Evolutionary conservation across 2,329 filamentous ascomycete genomes (phyloP).

Genomic region (Hypoxylon sp.): DNA sequence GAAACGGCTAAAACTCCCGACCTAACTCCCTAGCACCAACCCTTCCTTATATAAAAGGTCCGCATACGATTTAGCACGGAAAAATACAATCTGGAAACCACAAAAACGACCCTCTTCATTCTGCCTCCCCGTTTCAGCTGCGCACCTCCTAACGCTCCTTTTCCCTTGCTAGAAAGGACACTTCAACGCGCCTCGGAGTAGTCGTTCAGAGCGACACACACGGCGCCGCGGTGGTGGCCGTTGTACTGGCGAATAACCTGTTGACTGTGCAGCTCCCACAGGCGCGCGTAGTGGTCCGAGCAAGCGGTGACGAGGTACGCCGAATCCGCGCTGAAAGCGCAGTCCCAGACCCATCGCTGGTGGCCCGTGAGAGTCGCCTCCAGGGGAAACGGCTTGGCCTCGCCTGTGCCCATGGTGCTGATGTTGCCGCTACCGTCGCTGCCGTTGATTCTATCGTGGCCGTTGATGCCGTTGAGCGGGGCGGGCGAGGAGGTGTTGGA

Average conservation of each 20-base stretch:
- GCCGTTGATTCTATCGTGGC: conserved; percentile 26
- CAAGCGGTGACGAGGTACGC: conserved; percentile 95
- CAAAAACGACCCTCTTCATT: not conserved
- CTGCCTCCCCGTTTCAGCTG: not conserved
- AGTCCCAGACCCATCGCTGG: conserved; percentile 98
- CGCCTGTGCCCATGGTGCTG: conserved; percentile 54
- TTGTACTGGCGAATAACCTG: conserved; percentile 96
- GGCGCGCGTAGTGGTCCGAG: conserved; percentile 90
- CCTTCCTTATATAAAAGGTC: conserved; percentile 13
- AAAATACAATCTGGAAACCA: not conserved
- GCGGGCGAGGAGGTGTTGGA: conserved; percentile 15
- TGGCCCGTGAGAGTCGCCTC: conserved; percentile 91
- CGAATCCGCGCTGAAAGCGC: conserved; percentile 92
- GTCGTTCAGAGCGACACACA: conserved; percentile 94
- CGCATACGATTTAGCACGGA: not conserved
- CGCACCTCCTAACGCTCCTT: too few relatives aligned
- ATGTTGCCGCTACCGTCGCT: conserved; percentile 13
- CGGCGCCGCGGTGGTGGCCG: conserved; percentile 90
- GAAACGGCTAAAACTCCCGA: conserved; percentile 4
- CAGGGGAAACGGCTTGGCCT: conserved; percentile 77
- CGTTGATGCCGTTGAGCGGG: conserved; percentile 35
- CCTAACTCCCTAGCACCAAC: conserved; percentile 21
- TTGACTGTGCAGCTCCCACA: conserved; percentile 91
- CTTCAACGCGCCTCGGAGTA: conserved; percentile 71
- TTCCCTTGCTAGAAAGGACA: not conserved